Base-by-base conservation (phyloP, 2,329 filamentous ascomycete genomes). In the Lachnellula cervina region DNA sequence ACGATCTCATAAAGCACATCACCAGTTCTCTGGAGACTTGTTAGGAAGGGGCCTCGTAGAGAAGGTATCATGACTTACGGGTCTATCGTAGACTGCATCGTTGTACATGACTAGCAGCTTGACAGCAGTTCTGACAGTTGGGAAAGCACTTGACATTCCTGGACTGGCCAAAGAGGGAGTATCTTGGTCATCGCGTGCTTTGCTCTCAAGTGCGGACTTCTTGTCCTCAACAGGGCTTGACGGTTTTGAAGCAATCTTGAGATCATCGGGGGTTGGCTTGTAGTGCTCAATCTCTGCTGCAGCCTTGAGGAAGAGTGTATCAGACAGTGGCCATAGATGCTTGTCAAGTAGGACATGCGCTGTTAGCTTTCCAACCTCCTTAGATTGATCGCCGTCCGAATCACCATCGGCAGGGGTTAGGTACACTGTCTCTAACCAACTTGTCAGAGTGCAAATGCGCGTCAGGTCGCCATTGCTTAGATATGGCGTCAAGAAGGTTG, bases 1-100 rank as follows among this genome's bases (percentile, higher is more conserved):
- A 99, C 90, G 62, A 97, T 94, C 65, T 85, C 84, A 68, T 89
- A 87, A 5, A 86, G 86, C 3, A 89, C 77, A 63, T 89, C 86
- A 19, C 61, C 55, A 17, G 56, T 60, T 56, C 60, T 60, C 65
- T 68, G 35, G 43, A 45, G 42, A 16, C 32, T 17, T 55, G 28
- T 52, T 58, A 68, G 45, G 49, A 25, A 32, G 14, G 43, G 44
- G 21, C 17, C 6, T 42, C 16, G 21, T 35, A 49, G 35, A 13
- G n/a, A 32, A 16, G 5, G 19, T 5, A 13, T 19, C 2, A 21
- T 17, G n/a, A 59, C 64, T 63, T 65, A 68, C 67, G 35, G 66
- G 66, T 56, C 67, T 60, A 14, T 68, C 68, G 57, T 64, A 66
- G 42, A 61, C 62, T 25, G 64, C 64, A 54, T 69, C 68, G 48